Evolutionary conservation across 176 grass and related monocot genomes (phyloP), one percentile per base, ranked within the genome.

Genomic region (Pharus latifolius): DNA sequence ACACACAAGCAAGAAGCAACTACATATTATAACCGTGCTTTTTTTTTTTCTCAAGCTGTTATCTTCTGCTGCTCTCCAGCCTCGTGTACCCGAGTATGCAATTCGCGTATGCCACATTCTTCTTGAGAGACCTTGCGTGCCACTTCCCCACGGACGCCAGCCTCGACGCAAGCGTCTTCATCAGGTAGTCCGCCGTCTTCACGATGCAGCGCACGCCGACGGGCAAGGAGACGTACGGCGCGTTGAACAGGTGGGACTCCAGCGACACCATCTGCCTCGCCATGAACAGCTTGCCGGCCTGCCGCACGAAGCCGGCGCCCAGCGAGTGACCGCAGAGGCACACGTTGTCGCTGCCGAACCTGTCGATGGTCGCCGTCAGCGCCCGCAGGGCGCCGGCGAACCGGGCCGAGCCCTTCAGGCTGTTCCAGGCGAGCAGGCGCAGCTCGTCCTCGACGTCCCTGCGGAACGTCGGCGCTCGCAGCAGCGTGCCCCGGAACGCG

Each of bases 221-320:
- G 10, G 93, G 85, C 30, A 92, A 78, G 12, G 93, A 96, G 64
- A 87, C 88, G 45, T 91, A 96, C 0, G 93, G 93, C n/a, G 93
- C 83, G 56, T 96, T 96, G 76, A 96, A 96, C 67, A 96, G 69
- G 78, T 87, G 83, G 77, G 76, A 96, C 58, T 96, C 93, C 2
- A 92, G 83, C 50, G 88, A 49, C 53, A 90, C 71, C 22, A 74
- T 67, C 49, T 65, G 38, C 52, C 72, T 78, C 1, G 89, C 70
- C 24, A 10, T 46, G 77, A 92, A 80, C 52, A 82, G 67, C 55
- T 91, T 81, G 29, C 60, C 83, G 8, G 89, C 69, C 72, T 92
- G 93, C 16, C 87, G 80, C 32, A 86, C 93, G 67, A 89, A 92
- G 14, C 85, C 93, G 14, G 88, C 93, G 44, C 93, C 92, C 0